Evolutionary conservation across 2,329 filamentous ascomycete genomes (phyloP).

Genomic region (Tricladium varicosporioides): DNA sequence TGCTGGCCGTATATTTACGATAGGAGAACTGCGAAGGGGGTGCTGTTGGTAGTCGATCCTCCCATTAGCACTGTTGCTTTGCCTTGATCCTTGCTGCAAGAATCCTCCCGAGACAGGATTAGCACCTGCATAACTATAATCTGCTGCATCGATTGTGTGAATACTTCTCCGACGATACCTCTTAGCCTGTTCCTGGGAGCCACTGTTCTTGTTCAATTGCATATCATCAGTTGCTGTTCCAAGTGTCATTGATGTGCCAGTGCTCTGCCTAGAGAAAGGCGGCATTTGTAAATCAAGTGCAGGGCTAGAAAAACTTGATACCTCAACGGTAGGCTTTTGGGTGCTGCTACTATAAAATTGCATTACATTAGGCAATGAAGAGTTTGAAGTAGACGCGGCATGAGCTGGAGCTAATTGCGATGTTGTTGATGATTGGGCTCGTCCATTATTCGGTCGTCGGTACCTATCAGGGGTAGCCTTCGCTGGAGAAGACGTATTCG

Average conservation of each 20-base stretch:
- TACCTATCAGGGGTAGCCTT: slow-evolving; percentile 83
- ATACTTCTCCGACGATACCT: slow-evolving; percentile 81
- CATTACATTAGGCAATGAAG: slow-evolving; percentile 52
- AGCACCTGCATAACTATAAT: slow-evolving; percentile 15
- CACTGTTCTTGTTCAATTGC: slow-evolving; percentile 54
- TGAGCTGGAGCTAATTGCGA: slow-evolving; percentile 27
- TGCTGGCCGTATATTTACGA: slow-evolving; percentile 24
- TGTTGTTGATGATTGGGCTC: slow-evolving; percentile 38
- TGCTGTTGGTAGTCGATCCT: slow-evolving; percentile 33
- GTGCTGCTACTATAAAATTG: slow-evolving; percentile 51
- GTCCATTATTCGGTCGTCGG: slow-evolving; percentile 61
- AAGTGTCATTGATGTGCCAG: slow-evolving; percentile 6
- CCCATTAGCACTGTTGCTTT: slow-evolving; percentile 30
- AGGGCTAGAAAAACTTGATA: slow-evolving; percentile 15
- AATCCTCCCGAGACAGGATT: slow-evolving; percentile 18
- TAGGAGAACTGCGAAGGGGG: slow-evolving; percentile 34
- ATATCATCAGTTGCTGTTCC: slow-evolving; percentile 29
- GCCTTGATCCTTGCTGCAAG: slow-evolving; percentile 28
- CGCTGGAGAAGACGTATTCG: slow-evolving; percentile 44
- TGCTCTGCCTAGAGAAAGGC: slow-evolving; percentile 22
- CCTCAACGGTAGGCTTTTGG: slow-evolving; percentile 27
- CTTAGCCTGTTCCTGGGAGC: slow-evolving; percentile 65
- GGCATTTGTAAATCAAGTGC: slow-evolving; percentile 28
- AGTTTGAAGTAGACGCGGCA: slow-evolving; percentile 48
- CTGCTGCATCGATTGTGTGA: slow-evolving; percentile 56